Evolutionary conservation across 1,284 basidiomycete species (phyloP), one percentile per base, ranked within the genome.

Genomic region (Gomphus bonarii): DNA sequence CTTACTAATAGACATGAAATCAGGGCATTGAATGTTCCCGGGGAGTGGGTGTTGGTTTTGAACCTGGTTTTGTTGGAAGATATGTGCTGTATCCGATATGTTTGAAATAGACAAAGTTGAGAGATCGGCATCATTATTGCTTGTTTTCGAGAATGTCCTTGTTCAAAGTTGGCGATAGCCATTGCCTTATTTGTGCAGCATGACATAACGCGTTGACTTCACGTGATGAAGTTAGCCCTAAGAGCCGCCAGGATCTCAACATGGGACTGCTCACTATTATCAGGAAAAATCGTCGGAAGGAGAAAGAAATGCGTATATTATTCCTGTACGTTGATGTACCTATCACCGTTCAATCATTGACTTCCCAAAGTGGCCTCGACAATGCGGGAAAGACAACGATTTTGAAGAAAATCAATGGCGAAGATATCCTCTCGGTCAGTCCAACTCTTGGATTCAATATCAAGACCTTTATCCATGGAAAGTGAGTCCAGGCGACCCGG

Each of bases 351-450:
- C 42, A 20, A 59, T n/a, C 54, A 38, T 50, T 42, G 50, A 49
- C 52, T 22, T n/a, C 31, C 30, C 46, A 52, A 68, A 97, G 94
- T 51, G 95, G 97, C n/a, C 82, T 99, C 14, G 97, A 99, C 72
- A 99, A 99, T 69, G 95, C 95, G 0, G 97, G 97, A 54, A 99
- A 99, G 75, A 98, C 97, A 3, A 99, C 95, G 0, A 97, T 99
- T 63, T 72, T 99, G 60, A 97, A 97, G 75, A 91, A 90, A 69
- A 78, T 99, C 60, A 94, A 91, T 61, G 86, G 84, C 28, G 93
- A 97, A 72, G 88, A 95, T 68, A 91, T 95, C 62, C 79, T 79
- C 65, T 80, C 79, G 54, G 84, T 98, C 60, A 92, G 88, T 63
- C 97, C 97, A 0, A 99, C 97, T 1, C 75, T 99, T 5, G 97